phyloP scores from a whole-genome alignment of 306 rosid genomes.

The Vigna mungo region DNA sequence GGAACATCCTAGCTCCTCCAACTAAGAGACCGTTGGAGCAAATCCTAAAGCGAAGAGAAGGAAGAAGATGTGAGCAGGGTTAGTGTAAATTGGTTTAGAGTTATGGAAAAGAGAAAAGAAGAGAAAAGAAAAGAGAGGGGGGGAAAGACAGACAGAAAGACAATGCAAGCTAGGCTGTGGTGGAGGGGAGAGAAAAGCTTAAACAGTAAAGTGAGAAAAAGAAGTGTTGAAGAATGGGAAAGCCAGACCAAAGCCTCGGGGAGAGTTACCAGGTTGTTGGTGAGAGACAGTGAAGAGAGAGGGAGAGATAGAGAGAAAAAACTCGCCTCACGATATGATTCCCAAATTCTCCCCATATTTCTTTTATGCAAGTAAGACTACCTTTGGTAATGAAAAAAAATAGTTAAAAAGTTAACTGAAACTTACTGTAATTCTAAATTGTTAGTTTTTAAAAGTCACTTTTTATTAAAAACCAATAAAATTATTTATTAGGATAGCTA shows the following conservation, averaged over 20 bases:
- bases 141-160: slow-evolving; percentile 23
- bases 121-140: slow-evolving; percentile 18
- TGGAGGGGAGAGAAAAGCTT: slow-evolving; percentile 27
- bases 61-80: slow-evolving; percentile 23
- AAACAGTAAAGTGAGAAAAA: slow-evolving; percentile 51
- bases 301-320: background rate
- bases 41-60: slow-evolving; percentile 25
- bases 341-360: slow-evolving; percentile 52
- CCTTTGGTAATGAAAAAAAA: background rate
- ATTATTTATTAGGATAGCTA: too few species aligned
- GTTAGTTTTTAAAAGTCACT: too few species aligned
- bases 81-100: slow-evolving; percentile 16
- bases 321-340: background rate
- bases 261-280: slow-evolving; percentile 41
- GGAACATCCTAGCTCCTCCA: slow-evolving; percentile 46
- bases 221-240: slow-evolving; percentile 48
- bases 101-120: slow-evolving; percentile 24
- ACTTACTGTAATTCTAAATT: background rate
- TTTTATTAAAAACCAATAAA: too few species aligned
- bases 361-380: background rate
- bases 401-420: background rate
- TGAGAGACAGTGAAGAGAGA: slow-evolving; percentile 20
- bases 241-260: slow-evolving; percentile 48
- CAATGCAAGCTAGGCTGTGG: slow-evolving; percentile 26
- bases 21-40: slow-evolving; percentile 51